phyloP scores from a whole-genome alignment of 768 basidiomycete genomes.

The Leucogyrophana mollusca region DNA sequence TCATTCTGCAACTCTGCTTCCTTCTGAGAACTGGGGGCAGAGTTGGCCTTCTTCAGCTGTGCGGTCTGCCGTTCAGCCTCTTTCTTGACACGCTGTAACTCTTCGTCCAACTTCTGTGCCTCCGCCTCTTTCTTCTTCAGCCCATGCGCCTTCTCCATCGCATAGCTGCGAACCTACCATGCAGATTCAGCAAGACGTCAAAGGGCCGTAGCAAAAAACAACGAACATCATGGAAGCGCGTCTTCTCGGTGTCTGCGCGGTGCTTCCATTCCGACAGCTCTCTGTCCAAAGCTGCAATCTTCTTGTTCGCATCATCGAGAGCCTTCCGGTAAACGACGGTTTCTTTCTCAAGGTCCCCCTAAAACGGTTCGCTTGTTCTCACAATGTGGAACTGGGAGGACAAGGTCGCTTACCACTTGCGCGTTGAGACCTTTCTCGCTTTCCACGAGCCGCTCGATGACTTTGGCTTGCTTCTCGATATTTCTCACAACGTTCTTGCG shows the following conservation, averaged over 20 bases:
- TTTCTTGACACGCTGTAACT: conserved; percentile 42
- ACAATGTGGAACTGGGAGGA: not conserved
- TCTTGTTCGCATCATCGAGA: conserved; percentile 24
- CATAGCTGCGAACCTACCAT: conserved; percentile 24
- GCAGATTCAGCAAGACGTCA: conserved; percentile 1
- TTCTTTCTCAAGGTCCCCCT: conserved; percentile 49
- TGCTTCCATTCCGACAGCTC: conserved; percentile 33
- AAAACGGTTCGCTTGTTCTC: not conserved
- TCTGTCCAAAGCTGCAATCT: conserved; percentile 26
- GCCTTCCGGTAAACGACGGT: conserved; percentile 30
- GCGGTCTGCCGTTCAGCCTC: conserved; percentile 50
- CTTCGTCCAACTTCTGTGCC: conserved; percentile 47
- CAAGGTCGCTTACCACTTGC: conserved; percentile 54
- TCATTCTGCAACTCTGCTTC: conserved; percentile 44
- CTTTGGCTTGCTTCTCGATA: conserved; percentile 57
- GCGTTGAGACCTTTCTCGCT: conserved; percentile 55
- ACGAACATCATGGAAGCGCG: conserved; percentile 39
- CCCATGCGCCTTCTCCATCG: conserved; percentile 35
- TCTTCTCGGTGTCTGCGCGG: conserved; percentile 38
- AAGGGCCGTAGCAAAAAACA: not conserved
- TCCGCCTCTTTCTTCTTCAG: conserved; percentile 34
- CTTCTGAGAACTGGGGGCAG: conserved; percentile 29
- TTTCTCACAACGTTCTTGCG: conserved; percentile 60
- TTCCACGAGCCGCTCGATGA: conserved; percentile 65
- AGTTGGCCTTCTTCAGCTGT: conserved; percentile 43